Evolutionary conservation across 495 filamentous ascomycete genomes (phyloP), one percentile per base, ranked within the genome.

Genomic region (Neurospora sp.): DNA sequence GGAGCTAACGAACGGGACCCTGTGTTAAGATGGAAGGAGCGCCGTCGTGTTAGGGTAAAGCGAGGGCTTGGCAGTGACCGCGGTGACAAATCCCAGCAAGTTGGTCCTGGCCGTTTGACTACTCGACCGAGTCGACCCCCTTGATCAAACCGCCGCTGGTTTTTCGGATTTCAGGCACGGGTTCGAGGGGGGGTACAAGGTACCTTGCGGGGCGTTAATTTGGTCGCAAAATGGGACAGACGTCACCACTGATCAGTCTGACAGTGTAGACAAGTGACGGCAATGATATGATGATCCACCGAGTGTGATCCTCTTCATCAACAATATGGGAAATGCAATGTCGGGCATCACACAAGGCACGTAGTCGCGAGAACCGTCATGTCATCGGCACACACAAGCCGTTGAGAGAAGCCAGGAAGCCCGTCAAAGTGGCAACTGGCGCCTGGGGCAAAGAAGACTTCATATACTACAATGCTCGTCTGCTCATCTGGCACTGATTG

Each of bases 101-200:
- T 73, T 72, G 73, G 77, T 77, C 79, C 76, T 71, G 72, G 74
- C 72, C 46, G 71, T 73, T 73, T 73, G 74, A 73, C 75, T 14
- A 62, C 12, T 62, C 54, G 27, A 35, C 54, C 6, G 54, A 62
- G 23, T 62, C 23, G 23, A 59, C 20, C 48, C 20, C 48, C 11
- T 59, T 62, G 54, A 62, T 62, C 54, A 62, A 35, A 62, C 54
- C 23, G 27, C 54, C 27, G 54, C 54, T 18, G 27, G 27, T 35
- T 66, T 62, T 66, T 37, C 27, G 54, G 54, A 66, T 66, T 35
- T 66, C 54, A 66, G 27, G 54, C 54, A 66, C 54, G 27, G 54
- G 54, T 8, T 66, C 27, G 27, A 66, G 27, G 54, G 54, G 54
- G 23, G 5, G 27, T 35, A 66, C 54, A 66, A 35, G 54, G 54